A percentile compares a stretch with the other conserved stretches of the same genome.
Evolutionary conservation across 805 yeast species (phyloP).

Genomic region (Dipodascopsis uninucleata): DNA sequence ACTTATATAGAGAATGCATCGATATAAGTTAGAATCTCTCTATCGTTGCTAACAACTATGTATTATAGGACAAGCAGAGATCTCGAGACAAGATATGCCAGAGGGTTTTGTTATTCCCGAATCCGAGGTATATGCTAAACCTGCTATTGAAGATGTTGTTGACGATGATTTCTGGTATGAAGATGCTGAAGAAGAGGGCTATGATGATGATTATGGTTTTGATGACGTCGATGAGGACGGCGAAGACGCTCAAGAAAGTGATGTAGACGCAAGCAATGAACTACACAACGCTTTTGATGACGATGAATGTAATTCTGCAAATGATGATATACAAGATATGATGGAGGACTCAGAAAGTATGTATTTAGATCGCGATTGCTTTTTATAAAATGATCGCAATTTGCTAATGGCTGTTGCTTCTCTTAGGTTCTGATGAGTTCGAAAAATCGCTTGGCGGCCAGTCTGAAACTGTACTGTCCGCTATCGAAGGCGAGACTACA

Average conservation of each 20-base stretch:
- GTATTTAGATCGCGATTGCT: background rate
- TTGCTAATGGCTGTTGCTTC: no score
- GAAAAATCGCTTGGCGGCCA: no score
- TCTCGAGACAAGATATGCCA: constrained; percentile 82
- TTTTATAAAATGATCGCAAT: background rate
- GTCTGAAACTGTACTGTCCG: no score
- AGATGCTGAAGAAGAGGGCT: constrained; percentile 11
- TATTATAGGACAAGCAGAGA: constrained; percentile 39
- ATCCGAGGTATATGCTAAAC: constrained; percentile 46
- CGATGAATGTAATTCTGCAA: background rate
- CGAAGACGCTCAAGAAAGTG: background rate
- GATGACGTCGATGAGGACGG: constrained; percentile 53
- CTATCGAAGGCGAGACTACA: no score
- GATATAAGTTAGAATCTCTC: background rate
- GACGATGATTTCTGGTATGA: constrained; percentile 84
- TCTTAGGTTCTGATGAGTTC: constrained; percentile 2
- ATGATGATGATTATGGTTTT: constrained; percentile 2
- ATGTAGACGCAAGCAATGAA: background rate
- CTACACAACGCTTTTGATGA: background rate
- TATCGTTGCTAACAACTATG: background rate
- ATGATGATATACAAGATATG: background rate
- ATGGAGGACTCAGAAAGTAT: background rate
- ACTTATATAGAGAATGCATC: no score
- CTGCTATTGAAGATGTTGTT: constrained; percentile 49
- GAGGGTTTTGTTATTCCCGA: constrained; percentile 79